Conservation (phyloP, 164 flowering plant species). For the Malania oleifera region DNA sequence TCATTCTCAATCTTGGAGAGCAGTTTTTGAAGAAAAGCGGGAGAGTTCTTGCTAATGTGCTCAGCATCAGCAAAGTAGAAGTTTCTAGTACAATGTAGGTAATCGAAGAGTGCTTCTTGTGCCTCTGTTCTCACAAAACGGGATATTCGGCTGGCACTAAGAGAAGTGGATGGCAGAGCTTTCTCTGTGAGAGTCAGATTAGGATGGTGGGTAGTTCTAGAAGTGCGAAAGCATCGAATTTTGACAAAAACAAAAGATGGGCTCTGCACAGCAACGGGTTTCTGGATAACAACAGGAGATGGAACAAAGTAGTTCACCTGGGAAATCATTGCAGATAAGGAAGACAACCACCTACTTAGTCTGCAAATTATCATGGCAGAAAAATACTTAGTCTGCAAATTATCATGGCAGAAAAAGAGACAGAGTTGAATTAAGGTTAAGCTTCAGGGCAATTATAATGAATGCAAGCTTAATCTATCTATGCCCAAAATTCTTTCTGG, state of each 20-base stretch:
- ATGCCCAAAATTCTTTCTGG: no score
- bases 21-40: conserved; percentile 38
- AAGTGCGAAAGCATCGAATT: conserved; percentile 20
- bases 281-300: no score
- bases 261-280: no score
- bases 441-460: no score
- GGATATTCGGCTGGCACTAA: conserved; percentile 18
- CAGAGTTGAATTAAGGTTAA: no score
- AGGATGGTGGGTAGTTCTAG: conserved; percentile 10
- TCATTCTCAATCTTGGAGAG: conserved; percentile 35
- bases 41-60: conserved; percentile 58
- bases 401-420: no score
- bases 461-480: no score
- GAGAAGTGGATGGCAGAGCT: conserved; percentile 9
- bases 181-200: conserved; percentile 2
- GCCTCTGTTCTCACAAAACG: conserved; percentile 39
- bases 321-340: no score
- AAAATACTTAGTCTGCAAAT: no score
- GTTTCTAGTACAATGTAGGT: conserved; percentile 52
- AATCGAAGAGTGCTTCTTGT: conserved; percentile 46
- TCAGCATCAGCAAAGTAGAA: conserved; percentile 48
- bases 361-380: no score
- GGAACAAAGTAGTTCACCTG: no score
- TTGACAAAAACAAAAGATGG: conserved; percentile 9
- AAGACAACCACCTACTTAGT: no score